Base-by-base conservation (phyloP, 2,329 filamentous ascomycete genomes). In the Hypoxylon sp. region DNA sequence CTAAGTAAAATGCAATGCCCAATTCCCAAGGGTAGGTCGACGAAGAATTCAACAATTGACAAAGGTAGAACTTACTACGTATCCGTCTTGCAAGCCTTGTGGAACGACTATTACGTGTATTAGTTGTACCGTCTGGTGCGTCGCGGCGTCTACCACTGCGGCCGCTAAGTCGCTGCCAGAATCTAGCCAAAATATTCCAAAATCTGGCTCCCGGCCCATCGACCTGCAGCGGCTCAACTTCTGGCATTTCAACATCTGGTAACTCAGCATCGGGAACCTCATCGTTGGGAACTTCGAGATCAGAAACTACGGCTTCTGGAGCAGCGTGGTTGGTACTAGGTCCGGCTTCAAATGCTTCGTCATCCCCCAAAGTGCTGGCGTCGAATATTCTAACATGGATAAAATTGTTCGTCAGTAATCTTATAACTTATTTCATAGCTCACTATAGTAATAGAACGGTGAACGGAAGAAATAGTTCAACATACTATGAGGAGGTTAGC, bases 401-500 rank as follows among this genome's bases (percentile, higher is more conserved):
- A 5, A 48, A 22, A 55, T 39, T 9, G 14, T 17, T 48, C 17
- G 59, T 62, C 22, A 62, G 59, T 50, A 62, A 39, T 55, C 3
- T 5, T 10, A 50, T 24, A 47, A 42, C 31, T 46, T 47, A 19
- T 37, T 19, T 3, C 5, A 24, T 52, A 5, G 47, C 26, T 29
- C 9, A 47, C 22, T 3, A n/a, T 9, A 24, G 26, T 33, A 37
- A 29, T 19, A n/a, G 8, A n/a, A 46, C 14, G 10, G n/a, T 11
- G 46, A 31, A 17, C 3, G 19, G 26, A 14, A 26, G 19, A 19
- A 46, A 13, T 29, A 6, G 24, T 13, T 42, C 35, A 22, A 65
- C 62, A 11, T 55, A 65, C 62, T 65, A 37, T 5, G 26, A 42
- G 13, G 14, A 50, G 13, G 62, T 65, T 60, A 65, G 62, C 50